Evolutionary conservation across 306 rosid species (phyloP).

Genomic region (Cucumis melo): DNA sequence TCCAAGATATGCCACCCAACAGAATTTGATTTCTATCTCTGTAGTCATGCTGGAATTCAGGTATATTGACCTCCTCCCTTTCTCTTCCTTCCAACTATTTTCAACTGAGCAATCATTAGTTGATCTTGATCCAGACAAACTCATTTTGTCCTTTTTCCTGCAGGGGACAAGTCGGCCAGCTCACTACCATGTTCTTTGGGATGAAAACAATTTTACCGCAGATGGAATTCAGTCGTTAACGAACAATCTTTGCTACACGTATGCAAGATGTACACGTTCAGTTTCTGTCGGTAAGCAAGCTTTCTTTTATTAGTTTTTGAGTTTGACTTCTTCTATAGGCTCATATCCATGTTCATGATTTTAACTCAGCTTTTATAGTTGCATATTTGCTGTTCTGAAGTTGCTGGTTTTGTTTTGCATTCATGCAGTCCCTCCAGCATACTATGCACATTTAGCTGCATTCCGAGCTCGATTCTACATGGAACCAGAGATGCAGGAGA

Average conservation of each 20-base stretch:
- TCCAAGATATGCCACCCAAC: conserved; percentile 87
- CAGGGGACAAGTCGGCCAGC: conserved; percentile 95
- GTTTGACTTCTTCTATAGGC: background rate
- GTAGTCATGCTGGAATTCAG: conserved; percentile 95
- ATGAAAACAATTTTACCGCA: conserved; percentile 82
- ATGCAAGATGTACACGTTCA: conserved; percentile 85
- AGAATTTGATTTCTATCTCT: conserved; percentile 84
- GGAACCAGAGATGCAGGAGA: conserved; percentile 84
- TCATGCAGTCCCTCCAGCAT: conserved; percentile 78
- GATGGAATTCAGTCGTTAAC: conserved; percentile 86
- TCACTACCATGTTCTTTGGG: conserved; percentile 91
- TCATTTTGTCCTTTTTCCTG: background rate
- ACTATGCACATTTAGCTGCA: conserved; percentile 92
- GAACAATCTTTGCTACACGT: conserved; percentile 80
- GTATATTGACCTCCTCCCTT: conserved; percentile 11
- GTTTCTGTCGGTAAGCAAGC: conserved; percentile 73
- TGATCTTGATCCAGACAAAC: background rate
- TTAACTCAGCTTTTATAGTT: background rate
- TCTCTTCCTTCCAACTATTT: background rate
- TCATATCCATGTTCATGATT: background rate
- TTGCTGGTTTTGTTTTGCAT: conserved; percentile 5
- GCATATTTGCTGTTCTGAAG: background rate
- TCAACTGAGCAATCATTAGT: background rate
- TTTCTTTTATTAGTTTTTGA: background rate
- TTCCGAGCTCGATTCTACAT: conserved; percentile 87